Conservation (phyloP, 805 yeast species). For the Yamadazyma takamatsuzukensis region DNA sequence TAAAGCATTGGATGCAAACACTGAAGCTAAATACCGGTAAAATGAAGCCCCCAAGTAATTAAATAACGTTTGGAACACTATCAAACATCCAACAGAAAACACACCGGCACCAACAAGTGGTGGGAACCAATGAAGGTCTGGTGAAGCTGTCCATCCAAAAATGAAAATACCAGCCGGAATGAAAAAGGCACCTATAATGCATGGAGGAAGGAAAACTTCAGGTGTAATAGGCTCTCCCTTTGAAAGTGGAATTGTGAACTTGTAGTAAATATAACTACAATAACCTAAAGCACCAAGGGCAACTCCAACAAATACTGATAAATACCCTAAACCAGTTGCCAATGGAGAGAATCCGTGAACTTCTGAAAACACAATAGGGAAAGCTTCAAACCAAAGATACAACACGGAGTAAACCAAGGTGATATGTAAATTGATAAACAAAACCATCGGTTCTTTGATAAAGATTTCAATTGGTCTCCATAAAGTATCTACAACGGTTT, state of each 20-base stretch:
- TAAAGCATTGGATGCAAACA: slow-evolving; percentile 53
- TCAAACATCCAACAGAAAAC: slow-evolving; percentile 37
- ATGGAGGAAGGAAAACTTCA: slow-evolving; percentile 38
- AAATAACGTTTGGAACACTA: slow-evolving; percentile 50
- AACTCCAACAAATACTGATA: slow-evolving; percentile 48
- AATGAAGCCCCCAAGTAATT: slow-evolving; percentile 48
- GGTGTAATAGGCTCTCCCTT: slow-evolving; percentile 28
- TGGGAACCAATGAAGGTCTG: slow-evolving; percentile 45
- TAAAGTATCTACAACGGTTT: slow-evolving; percentile 26
- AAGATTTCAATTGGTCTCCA: slow-evolving; percentile 51
- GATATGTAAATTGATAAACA: slow-evolving; percentile 49
- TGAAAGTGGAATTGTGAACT: slow-evolving; percentile 17
- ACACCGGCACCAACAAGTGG: slow-evolving; percentile 44
- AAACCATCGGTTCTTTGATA: slow-evolving; percentile 50
- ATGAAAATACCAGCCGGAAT: slow-evolving; percentile 43
- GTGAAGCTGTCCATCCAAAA: slow-evolving; percentile 49
- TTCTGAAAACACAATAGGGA: slow-evolving; percentile 48
- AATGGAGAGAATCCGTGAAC: slow-evolving; percentile 44
- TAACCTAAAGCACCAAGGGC: slow-evolving; percentile 33
- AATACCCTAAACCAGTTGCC: slow-evolving; percentile 46
- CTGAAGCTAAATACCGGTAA: slow-evolving; percentile 52
- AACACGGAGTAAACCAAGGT: slow-evolving; percentile 51
- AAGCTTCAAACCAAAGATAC: slow-evolving; percentile 53
- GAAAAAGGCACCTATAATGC: slow-evolving; percentile 37
- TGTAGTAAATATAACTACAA: slow-evolving; percentile 20